These are phyloP conservation scores for Pyrus bretschneideri DNA, from an alignment of 306 rosid species.

Conservation along the genomic window DNA sequence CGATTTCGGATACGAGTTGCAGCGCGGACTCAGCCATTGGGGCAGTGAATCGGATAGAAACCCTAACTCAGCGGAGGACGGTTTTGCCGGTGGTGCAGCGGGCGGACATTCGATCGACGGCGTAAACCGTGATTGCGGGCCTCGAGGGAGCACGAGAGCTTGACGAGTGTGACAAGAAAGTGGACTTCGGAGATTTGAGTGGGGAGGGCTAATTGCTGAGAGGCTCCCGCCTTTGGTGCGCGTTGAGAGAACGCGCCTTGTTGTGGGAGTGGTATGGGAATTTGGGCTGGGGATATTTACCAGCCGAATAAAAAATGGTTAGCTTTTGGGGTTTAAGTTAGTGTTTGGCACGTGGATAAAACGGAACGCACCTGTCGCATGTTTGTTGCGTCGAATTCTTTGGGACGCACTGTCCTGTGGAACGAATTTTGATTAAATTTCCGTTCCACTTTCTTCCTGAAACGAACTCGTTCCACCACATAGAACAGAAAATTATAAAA, in stretches of 20 bases:
- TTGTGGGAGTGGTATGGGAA: no score
- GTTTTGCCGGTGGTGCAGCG: neutral
- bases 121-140: neutral
- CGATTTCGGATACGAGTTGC: constrained; percentile 52
- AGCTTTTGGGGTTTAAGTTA: no score
- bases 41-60: neutral
- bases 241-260: constrained; percentile 18
- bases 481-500: no score
- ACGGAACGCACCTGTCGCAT: fast-evolving
- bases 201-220: neutral
- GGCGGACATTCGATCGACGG: neutral
- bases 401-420: fast-evolving
- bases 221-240: constrained; percentile 40
- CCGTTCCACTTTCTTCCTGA: fast-evolving
- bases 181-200: neutral
- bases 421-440: no score
- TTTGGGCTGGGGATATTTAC: no score
- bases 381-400: no score
- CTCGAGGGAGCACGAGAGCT: neutral
- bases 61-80: neutral
- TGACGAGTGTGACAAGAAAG: neutral
- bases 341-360: no score
- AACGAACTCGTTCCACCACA: no score
- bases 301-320: no score
- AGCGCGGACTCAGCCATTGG: constrained; percentile 51